These are phyloP conservation scores for Colletotrichum salicis DNA, from an alignment of 2,329 filamentous ascomycete genomes.

Conservation along the genomic window DNA sequence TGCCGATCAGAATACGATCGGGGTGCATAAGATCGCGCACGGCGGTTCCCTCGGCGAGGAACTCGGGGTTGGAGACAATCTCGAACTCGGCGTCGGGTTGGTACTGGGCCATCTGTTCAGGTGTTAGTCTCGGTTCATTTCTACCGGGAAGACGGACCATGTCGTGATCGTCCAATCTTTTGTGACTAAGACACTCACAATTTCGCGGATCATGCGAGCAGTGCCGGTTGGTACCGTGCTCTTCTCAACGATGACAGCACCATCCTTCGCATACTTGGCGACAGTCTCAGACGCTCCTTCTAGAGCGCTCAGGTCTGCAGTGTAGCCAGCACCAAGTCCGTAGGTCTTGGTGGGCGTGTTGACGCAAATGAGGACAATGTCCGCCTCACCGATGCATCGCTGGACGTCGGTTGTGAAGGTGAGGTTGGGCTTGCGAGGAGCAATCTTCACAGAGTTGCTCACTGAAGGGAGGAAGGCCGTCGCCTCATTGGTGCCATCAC, in stretches of 20 bases:
- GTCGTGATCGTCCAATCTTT: too few relatives aligned
- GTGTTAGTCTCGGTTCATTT: background rate
- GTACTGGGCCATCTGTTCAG: constrained; percentile 62
- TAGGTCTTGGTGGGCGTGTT: constrained; percentile 82
- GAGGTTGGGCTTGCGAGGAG: constrained; percentile 70
- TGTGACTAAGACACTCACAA: constrained; percentile 57
- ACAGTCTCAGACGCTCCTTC: constrained; percentile 76
- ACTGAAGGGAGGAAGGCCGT: constrained; percentile 53
- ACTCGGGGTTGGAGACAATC: constrained; percentile 84
- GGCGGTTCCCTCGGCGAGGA: constrained; percentile 81
- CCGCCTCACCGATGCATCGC: constrained; percentile 71
- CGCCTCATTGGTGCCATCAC: constrained; percentile 63
- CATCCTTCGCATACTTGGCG: constrained; percentile 71
- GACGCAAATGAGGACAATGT: constrained; percentile 80
- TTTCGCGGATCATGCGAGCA: constrained; percentile 74
- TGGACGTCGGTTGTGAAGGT: constrained; percentile 78
- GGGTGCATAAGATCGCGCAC: constrained; percentile 76
- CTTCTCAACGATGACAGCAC: constrained; percentile 83
- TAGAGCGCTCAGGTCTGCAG: constrained; percentile 78
- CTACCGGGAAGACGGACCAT: background rate
- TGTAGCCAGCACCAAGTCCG: constrained; percentile 75
- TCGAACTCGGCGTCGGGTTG: constrained; percentile 75
- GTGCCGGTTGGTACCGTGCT: constrained; percentile 83
- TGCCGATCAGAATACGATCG: constrained; percentile 81
- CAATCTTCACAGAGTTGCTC: constrained; percentile 45